Percentiles rank a stretch among this genome's conserved stretches.
Evolutionary conservation across 2,329 filamentous ascomycete species (phyloP).

Genomic region (Calonectria ilicicola): DNA sequence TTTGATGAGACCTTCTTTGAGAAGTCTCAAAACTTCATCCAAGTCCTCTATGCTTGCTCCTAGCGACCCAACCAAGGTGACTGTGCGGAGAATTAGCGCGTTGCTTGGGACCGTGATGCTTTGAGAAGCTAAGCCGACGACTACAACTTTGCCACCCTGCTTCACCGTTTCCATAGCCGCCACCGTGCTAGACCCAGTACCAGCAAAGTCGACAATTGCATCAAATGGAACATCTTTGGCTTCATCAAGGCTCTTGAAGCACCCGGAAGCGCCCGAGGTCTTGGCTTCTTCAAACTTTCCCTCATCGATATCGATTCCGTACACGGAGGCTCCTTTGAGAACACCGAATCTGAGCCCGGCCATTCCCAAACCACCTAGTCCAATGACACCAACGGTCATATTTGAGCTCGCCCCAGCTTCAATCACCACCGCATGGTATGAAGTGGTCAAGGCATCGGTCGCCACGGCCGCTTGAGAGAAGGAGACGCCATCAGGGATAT

Average conservation of each 20-base stretch:
- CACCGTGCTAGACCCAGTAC: neutral
- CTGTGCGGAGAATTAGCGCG: neutral
- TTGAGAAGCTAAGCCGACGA: conserved; percentile 10
- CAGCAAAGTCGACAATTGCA: conserved; percentile 22
- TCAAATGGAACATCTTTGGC: neutral
- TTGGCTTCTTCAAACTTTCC: conserved; percentile 13
- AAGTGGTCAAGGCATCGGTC: conserved; percentile 14
- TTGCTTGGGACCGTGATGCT: neutral
- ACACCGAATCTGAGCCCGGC: neutral
- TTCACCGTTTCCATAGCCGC: neutral
- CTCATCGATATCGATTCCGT: conserved; percentile 16
- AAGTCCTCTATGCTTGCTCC: neutral
- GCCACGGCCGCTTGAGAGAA: conserved; percentile 20
- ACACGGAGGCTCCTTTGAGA: conserved; percentile 11
- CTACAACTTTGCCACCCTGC: conserved; percentile 1
- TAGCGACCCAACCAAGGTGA: neutral
- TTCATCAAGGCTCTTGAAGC: conserved; percentile 2
- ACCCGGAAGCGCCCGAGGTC: neutral
- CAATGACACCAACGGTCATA: conserved; percentile 9
- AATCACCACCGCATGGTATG: conserved; percentile 3
- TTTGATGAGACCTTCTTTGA: neutral
- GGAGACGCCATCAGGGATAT: neutral
- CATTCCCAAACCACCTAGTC: conserved; percentile 16
- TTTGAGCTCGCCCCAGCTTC: neutral
- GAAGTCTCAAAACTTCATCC: neutral